These are phyloP conservation scores for Picochlorum sp. DNA, from an alignment of 139 green algal species.

Conservation along the genomic window DNA sequence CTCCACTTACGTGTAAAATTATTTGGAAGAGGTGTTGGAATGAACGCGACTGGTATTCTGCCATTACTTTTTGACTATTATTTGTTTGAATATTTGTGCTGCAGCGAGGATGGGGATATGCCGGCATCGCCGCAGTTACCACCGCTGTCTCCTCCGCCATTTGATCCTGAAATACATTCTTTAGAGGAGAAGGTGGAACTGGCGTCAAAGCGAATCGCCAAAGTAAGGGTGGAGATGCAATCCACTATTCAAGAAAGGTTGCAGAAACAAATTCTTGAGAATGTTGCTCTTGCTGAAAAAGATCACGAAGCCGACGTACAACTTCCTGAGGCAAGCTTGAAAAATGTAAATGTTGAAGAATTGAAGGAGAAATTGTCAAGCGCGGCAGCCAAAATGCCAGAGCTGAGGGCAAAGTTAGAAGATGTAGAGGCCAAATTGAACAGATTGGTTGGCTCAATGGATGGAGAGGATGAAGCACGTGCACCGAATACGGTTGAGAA, in stretches of 20 bases:
- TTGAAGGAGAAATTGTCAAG: constrained; percentile 13
- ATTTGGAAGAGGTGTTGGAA: no score
- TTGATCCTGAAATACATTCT: constrained; percentile 5
- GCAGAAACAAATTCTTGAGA: neutral
- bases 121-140: constrained; percentile 6
- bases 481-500: constrained; percentile 14
- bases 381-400: constrained; percentile 9
- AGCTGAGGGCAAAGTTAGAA: constrained; percentile 18
- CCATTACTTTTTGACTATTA: no score
- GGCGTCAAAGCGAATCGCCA: neutral
- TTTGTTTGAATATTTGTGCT: no score
- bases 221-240: constrained; percentile 16
- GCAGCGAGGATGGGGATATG: neutral
- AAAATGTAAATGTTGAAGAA: neutral
- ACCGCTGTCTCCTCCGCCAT: constrained; percentile 14
- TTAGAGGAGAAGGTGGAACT: constrained; percentile 6
- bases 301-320: constrained; percentile 2
- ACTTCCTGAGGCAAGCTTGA: neutral
- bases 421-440: constrained; percentile 4
- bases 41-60: no score
- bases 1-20: no score
- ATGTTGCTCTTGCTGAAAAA: neutral
- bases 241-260: constrained; percentile 3
- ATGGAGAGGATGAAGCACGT: neutral
- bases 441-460: constrained; percentile 1